Evolutionary conservation across 2,329 filamentous ascomycete genomes (phyloP), one percentile per base, ranked within the genome.

Genomic region (Diaporthe capsici): DNA sequence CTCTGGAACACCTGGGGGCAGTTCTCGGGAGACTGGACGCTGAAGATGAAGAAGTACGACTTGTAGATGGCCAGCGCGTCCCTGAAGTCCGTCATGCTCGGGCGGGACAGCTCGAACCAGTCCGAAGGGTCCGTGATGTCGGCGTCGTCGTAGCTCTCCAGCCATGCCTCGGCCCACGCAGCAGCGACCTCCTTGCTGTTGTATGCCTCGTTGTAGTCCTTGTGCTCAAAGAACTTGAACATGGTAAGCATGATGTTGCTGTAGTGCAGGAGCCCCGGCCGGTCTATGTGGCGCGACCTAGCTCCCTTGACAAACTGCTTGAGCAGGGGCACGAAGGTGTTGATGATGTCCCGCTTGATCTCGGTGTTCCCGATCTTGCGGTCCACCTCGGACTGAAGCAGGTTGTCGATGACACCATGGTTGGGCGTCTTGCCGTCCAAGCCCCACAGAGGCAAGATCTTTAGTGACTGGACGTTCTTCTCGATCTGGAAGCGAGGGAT

Each of bases 1-100:
- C 90, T 90, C 81, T 92, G 90, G 80, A 92, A 92, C 5, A 92
- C 89, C n/a, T 85, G 86, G 0, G 90, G 90, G 37, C 90, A 88
- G 76, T 88, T 87, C 61, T 90, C 88, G 0, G 89, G 89, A 15
- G 90, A 87, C 4, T 88, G 87, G 58, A 91, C 88, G 1, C 89
- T 89, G 82, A 91, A 91, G 77, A 91, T 89, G 83, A 91, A 88
- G 72, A 88, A 84, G 76, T 85, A 89, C 47, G 88, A 84, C 72
- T 83, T 80, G 78, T 83, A 85, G 74, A 85, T 80, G 61, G 82
- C 80, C 68, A 85, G 78, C 1, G 83, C 82, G 51, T 83, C 81
- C 31, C 81, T 79, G 72, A 84, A 84, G 77, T 85, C 82, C 8
- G 78, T 79, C 79, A 84, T 81, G 77, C 81, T 83, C 6, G 83